Conservation (phyloP, 164 flowering plant genomes). For the Tetracentron sinense region DNA sequence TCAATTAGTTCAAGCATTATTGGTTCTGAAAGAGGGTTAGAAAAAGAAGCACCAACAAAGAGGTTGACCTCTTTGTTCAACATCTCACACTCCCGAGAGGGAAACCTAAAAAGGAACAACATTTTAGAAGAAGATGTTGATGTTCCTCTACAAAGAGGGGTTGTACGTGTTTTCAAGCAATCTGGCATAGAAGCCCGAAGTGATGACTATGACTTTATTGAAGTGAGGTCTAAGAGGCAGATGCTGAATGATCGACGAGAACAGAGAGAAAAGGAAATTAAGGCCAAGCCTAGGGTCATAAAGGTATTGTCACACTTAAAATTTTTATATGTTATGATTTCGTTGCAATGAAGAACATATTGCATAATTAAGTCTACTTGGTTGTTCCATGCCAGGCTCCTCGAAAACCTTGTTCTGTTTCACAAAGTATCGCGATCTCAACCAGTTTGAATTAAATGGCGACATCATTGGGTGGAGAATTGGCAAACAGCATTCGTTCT, state of each 20-base stretch:
- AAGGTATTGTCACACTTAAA: slow-evolving; percentile 51
- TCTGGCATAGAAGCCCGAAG: slow-evolving; percentile 95
- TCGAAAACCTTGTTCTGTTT: slow-evolving; percentile 44
- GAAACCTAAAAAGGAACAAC: slow-evolving; percentile 40
- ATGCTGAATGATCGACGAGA: slow-evolving; percentile 94
- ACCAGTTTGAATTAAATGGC: slow-evolving; percentile 33
- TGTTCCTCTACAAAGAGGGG: slow-evolving; percentile 84
- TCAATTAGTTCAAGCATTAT: slow-evolving; percentile 25
- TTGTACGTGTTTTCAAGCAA: slow-evolving; percentile 85
- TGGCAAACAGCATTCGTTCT: slow-evolving; percentile 22
- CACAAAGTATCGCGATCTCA: slow-evolving; percentile 33
- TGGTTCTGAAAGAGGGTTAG: slow-evolving; percentile 37
- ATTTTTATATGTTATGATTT: slow-evolving; percentile 3
- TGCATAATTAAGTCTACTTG: not conserved
- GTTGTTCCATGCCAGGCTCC: slow-evolving; percentile 41
- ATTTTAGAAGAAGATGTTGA: slow-evolving; percentile 63
- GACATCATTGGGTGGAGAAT: slow-evolving; percentile 35
- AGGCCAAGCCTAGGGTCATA: slow-evolving; percentile 57
- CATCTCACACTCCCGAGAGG: slow-evolving; percentile 37
- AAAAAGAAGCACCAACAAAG: slow-evolving; percentile 33
- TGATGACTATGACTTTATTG: slow-evolving; percentile 98
- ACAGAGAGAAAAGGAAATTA: slow-evolving; percentile 85
- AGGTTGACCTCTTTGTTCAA: slow-evolving; percentile 20
- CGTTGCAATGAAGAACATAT: not conserved
- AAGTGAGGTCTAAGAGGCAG: slow-evolving; percentile 96